Evolutionary conservation across 495 filamentous ascomycete genomes (phyloP), one percentile per base, ranked within the genome.

Genomic region (Chaetomium fimeti): DNA sequence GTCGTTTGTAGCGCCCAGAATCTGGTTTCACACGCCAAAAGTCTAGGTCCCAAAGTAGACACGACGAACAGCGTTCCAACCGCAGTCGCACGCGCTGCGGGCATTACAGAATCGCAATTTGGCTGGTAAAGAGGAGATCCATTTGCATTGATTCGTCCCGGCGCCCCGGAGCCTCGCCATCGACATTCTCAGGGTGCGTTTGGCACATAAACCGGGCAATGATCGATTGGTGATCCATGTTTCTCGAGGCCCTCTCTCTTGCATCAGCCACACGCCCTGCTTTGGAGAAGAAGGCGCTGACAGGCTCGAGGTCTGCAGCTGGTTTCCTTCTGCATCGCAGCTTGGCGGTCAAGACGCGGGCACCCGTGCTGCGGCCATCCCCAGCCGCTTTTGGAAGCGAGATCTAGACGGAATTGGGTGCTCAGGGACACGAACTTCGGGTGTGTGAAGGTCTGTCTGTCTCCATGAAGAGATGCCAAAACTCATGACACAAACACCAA

Each of bases 171-270:
- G 68, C 68, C 70, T 72, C 70, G 64, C 25, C 25, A 47, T 57
- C 42, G 45, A 55, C 61, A 63, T 64, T 64, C 64, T 51, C 27
- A 59, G 62, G 25, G 36, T 53, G 57, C 48, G 66, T 61, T 62
- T 61, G 62, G 57, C 62, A 48, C 56, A 70, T 48, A 63, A 70
- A 62, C 66, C 60, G 66, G 71, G 71, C 68, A 53, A 64, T 42
- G 64, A 66, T 58, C 61, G 58, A 70, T 67, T 68, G 68, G 68
- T 29, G 64, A 38, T 61, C 61, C 48, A 29, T 28, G 43, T 60
- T 38, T 57, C 54, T 59, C 25, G 54, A 22, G 25, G 43, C 45
- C 62, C 54, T 56, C 42, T 61, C 45, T 24, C 27, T 36, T n/a
- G 61, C 61, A 64, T 61, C 53, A 58, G 52, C 59, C 55, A 54